Evolutionary conservation across 2,329 filamentous ascomycete species (phyloP).

Genomic region (Colletotrichum tamarilloi): DNA sequence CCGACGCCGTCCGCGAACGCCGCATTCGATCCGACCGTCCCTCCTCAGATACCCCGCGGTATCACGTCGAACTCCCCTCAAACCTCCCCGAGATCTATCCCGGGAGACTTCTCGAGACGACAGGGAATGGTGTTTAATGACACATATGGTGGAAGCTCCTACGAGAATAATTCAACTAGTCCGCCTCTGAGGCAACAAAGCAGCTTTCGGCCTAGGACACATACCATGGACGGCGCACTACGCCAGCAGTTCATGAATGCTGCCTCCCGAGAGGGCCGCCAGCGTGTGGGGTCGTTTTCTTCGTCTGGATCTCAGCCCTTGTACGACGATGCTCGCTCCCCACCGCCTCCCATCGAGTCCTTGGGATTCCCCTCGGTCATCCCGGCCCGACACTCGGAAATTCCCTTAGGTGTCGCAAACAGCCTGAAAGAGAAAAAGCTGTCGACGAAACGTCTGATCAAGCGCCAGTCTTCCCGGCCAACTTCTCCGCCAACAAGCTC

Average conservation of each 20-base stretch:
- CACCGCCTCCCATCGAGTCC: slow-evolving; percentile 54
- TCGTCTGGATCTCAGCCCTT: slow-evolving; percentile 68
- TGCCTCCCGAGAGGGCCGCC: slow-evolving; percentile 61
- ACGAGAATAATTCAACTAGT: slow-evolving; percentile 59
- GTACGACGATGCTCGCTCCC: slow-evolving; percentile 59
- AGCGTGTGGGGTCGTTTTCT: slow-evolving; percentile 78
- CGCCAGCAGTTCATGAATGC: slow-evolving; percentile 55
- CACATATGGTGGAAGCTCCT: slow-evolving; percentile 57
- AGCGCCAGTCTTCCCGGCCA: slow-evolving; percentile 66
- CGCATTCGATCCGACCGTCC: slow-evolving; percentile 16
- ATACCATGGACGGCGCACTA: slow-evolving; percentile 67
- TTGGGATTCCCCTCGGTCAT: slow-evolving; percentile 55
- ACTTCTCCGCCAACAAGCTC: slow-evolving; percentile 65
- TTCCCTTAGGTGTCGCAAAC: slow-evolving; percentile 38
- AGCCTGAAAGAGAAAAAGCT: slow-evolving; percentile 59
- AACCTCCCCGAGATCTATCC: slow-evolving; percentile 60
- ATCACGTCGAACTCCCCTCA: slow-evolving; percentile 53
- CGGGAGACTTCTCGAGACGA: slow-evolving; percentile 57
- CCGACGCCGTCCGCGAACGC: slow-evolving; percentile 21
- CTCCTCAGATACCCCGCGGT: slow-evolving; percentile 42
- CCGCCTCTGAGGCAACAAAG: slow-evolving; percentile 44
- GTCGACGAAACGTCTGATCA: slow-evolving; percentile 63
- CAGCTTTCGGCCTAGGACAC: slow-evolving; percentile 63
- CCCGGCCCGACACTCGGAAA: slow-evolving; percentile 41
- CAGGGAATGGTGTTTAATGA: slow-evolving; percentile 73